Conservation (phyloP, 805 yeast species). For the Groenewaldozyma tartarivorans region DNA sequence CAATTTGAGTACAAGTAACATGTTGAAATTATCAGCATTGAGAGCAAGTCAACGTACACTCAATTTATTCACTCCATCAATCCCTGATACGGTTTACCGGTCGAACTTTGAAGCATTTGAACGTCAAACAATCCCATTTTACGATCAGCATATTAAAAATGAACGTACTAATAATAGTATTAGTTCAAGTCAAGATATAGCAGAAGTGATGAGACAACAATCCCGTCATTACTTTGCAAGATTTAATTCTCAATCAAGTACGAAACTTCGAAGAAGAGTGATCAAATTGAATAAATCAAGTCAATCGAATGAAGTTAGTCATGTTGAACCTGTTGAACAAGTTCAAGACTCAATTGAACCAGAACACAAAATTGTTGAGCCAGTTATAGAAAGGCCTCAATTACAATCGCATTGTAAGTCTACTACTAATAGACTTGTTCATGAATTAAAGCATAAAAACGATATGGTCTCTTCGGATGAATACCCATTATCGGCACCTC, state of each 20-base stretch:
- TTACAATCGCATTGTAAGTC: too few species aligned
- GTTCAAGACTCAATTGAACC: too few species aligned
- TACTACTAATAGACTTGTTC: too few species aligned
- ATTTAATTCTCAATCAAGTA: slow-evolving; percentile 2
- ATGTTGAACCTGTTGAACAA: too few species aligned
- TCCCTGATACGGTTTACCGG: slow-evolving; percentile 50
- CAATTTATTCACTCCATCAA: slow-evolving; percentile 52
- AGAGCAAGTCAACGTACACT: slow-evolving; percentile 73
- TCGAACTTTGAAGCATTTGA: slow-evolving; percentile 34
- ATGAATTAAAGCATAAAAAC: too few species aligned
- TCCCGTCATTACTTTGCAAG: slow-evolving; percentile 4
- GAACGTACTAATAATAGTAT: not conserved
- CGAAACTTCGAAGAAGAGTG: slow-evolving; percentile 24
- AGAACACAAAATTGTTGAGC: too few species aligned
- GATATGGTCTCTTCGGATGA: too few species aligned
- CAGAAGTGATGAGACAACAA: slow-evolving; percentile 12
- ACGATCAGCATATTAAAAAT: slow-evolving; percentile 21
- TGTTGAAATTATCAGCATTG: slow-evolving; percentile 57
- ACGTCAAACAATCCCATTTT: slow-evolving; percentile 9
- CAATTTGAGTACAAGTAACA: slow-evolving; percentile 56
- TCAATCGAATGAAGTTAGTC: too few species aligned
- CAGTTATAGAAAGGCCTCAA: too few species aligned
- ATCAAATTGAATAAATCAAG: slow-evolving; percentile 14
- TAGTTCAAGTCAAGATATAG: slow-evolving; percentile 1
- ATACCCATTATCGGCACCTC: too few species aligned